Conservation (phyloP, 2,329 filamentous ascomycete genomes). For the Apiospora kogelbergensis region DNA sequence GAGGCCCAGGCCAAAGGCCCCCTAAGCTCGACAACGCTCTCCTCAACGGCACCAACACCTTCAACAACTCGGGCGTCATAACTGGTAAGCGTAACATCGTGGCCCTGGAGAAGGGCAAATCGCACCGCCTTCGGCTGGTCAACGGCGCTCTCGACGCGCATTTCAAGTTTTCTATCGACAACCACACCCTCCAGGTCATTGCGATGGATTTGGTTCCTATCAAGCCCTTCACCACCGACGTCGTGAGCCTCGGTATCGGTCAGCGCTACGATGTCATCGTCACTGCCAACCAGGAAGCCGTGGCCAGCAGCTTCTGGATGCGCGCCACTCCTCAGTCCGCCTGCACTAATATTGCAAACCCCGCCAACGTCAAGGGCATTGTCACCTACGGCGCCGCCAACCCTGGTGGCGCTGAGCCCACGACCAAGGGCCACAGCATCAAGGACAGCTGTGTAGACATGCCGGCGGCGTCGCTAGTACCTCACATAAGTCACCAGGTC, state of each 20-base stretch:
- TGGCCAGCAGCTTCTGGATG: constrained; percentile 43
- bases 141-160: constrained; percentile 40
- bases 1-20: constrained; percentile 30
- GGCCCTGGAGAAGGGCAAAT: constrained; percentile 40
- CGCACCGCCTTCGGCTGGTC: constrained; percentile 46
- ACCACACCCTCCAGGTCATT: constrained; percentile 55
- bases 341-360: constrained; percentile 32
- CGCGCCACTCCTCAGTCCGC: constrained; percentile 38
- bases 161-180: constrained; percentile 48
- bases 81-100: constrained; percentile 35
- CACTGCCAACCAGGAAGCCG: constrained; percentile 17
- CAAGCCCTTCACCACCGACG: constrained; percentile 47
- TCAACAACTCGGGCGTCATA: constrained; percentile 23
- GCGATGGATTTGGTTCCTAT: constrained; percentile 55
- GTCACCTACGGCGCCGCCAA: constrained; percentile 39
- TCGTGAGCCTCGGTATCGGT: constrained; percentile 44
- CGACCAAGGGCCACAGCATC: constrained; percentile 13
- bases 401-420: constrained; percentile 18
- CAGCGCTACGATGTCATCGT: constrained; percentile 24
- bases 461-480: constrained; percentile 32
- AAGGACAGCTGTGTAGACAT: constrained; percentile 37
- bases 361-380: constrained; percentile 13
- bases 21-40: constrained; percentile 43
- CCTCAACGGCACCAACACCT: constrained; percentile 35
- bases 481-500: constrained; percentile 34